Percentiles rank a stretch among this genome's conserved stretches.
Conservation (phyloP, 306 rosid genomes). For the Medicago arabica region DNA sequence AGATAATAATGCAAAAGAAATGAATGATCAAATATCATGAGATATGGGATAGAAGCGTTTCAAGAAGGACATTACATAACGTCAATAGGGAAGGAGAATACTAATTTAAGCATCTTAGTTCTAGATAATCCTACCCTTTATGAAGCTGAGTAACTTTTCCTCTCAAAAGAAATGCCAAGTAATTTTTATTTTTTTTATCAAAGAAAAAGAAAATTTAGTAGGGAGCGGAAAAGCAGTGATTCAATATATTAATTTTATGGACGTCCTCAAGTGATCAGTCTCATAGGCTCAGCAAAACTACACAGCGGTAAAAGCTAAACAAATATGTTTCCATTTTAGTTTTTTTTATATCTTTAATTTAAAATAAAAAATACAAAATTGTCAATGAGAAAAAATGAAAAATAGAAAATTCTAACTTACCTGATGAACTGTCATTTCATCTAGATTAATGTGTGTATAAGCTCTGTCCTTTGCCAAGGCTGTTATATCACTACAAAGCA, state of each 20-base stretch:
- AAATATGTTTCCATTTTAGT: background rate
- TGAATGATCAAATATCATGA: slow-evolving; percentile 10
- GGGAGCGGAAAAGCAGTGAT: background rate
- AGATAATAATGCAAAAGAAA: slow-evolving; percentile 14
- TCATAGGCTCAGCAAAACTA: slow-evolving; percentile 35
- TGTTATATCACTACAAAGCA: slow-evolving; percentile 83
- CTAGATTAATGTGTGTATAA: slow-evolving; percentile 86
- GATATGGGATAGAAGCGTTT: background rate
- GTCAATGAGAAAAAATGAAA: background rate
- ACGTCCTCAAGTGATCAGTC: background rate
- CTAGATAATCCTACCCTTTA: slow-evolving; percentile 5
- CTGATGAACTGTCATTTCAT: slow-evolving; percentile 96
- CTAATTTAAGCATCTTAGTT: slow-evolving; percentile 2
- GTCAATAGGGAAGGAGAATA: background rate
- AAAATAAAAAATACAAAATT: slow-evolving; percentile 6
- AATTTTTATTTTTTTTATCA: background rate
- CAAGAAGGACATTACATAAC: slow-evolving; percentile 10
- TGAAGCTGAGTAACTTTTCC: slow-evolving; percentile 3
- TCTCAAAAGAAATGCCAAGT: too few relatives aligned
- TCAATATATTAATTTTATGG: slow-evolving; percentile 26
- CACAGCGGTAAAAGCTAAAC: slow-evolving; percentile 22
- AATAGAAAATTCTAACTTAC: slow-evolving; percentile 43
- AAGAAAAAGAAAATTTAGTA: background rate
- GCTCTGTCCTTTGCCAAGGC: slow-evolving; percentile 98
- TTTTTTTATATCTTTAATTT: background rate